Base-by-base conservation (phyloP, 2,329 filamentous ascomycete genomes). In the Karstenula rhodostoma region DNA sequence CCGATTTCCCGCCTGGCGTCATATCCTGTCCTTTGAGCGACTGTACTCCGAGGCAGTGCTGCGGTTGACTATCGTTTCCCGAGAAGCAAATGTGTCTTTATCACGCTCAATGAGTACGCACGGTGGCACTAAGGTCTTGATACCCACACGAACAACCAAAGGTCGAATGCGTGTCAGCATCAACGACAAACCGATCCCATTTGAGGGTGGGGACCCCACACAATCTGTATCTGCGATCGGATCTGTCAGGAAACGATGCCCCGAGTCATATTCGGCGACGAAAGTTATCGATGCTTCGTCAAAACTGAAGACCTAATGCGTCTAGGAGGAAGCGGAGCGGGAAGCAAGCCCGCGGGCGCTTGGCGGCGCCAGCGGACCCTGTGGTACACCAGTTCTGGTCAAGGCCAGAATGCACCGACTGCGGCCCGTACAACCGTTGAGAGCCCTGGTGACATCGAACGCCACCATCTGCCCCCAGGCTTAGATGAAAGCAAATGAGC, bases 401-500 rank as follows among this genome's bases (percentile, higher is more conserved):
- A 22, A 55, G 42, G 13, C 47, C 44, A 27, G 53, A 42, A 46
- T 22, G 37, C 19, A 51, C 57, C 40, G 50, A 49, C 43, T 47
- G 52, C 61, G 61, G 61, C 57, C 58, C 54, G 61, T 60, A 58
- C 58, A 58, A 63, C 61, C 61, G 61, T 56, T 56, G 56, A 59
- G 51, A 48, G 56, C 52, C 50, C 56, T 56, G 56, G 62, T 49
- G 17, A 25, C 29, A 56, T 49, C 47, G 17, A 22, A 52, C 40
- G 6, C 56, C 54, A 17, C 57, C 48, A 52, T 27, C 43, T 46
- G 53, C 33, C 51, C 23, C 42, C 29, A 29, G 19, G 33, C 23
- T 40, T 19, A 49, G 37, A 51, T 58, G 48, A 61, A 50, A 47
- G 51, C 19, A 32, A 46, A 47, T 19, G 35, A 54, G 27, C 23